These are phyloP conservation scores for Yamadazyma ubonensis DNA, from an alignment of 805 yeast genomes.

Conservation along the genomic window DNA sequence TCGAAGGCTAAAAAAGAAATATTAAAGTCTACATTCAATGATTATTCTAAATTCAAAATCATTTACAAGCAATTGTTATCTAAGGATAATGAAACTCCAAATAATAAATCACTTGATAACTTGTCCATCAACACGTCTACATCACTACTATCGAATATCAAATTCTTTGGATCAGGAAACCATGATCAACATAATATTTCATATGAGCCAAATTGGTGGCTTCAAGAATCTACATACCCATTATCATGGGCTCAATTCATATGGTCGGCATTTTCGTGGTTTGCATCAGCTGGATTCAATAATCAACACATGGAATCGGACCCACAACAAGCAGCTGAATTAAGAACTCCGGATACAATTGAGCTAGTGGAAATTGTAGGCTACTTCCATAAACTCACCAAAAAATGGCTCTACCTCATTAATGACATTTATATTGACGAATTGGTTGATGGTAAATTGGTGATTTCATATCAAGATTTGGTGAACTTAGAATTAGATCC, in stretches of 20 bases:
- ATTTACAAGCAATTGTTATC: conserved; percentile 26
- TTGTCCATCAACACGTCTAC: conserved; percentile 26
- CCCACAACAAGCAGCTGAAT: conserved; percentile 6
- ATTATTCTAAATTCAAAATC: conserved; percentile 35
- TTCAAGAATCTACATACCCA: conserved; percentile 42
- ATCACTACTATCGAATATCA: conserved; percentile 19
- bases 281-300: conserved; percentile 80
- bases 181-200: conserved; percentile 2
- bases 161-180: conserved; percentile 10
- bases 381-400: conserved; percentile 39
- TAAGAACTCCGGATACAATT: conserved; percentile 10
- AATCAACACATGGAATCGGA: conserved; percentile 15
- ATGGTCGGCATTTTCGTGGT: conserved; percentile 77
- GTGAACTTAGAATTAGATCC: conserved; percentile 45
- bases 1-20: conserved; percentile 6
- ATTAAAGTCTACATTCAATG: conserved; percentile 33
- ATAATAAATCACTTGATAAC: conserved; percentile 14
- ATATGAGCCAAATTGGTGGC: conserved; percentile 45
- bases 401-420: conserved; percentile 35
- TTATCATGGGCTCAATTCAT: conserved; percentile 56
- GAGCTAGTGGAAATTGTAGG: conserved; percentile 31
- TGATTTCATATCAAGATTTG: conserved; percentile 41
- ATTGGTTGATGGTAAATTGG: conserved; percentile 18
- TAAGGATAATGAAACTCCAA: conserved; percentile 2
- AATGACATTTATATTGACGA: conserved; percentile 36